These are phyloP conservation scores for Yarrowia galli DNA, from an alignment of 1,139 yeast genomes.

Conservation along the genomic window DNA sequence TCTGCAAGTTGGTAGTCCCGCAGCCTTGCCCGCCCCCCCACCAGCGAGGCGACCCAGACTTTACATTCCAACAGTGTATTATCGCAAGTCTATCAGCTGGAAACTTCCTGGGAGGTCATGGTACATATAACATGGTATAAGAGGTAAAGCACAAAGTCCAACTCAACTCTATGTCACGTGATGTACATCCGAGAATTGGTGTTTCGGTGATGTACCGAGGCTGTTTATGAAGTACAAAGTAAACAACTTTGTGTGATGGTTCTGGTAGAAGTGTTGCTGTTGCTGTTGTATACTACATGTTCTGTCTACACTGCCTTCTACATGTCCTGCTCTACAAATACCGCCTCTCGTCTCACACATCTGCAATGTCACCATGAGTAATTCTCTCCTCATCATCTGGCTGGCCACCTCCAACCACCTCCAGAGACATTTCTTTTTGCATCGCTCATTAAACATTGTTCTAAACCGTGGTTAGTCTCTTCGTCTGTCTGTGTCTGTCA, in stretches of 20 bases:
- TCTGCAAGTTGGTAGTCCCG: not conserved
- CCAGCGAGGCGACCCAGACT: not conserved
- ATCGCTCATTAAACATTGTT: constrained; percentile 4
- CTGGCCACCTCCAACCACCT: too few species aligned
- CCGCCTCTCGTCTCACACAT: too few species aligned
- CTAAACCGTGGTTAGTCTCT: not conserved
- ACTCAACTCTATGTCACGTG: constrained; percentile 2
- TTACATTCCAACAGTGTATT: constrained; percentile 19
- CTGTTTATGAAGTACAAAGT: too few species aligned
- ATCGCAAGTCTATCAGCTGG: not conserved
- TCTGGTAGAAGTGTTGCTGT: too few species aligned
- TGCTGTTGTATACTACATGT: too few species aligned
- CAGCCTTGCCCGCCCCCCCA: constrained; percentile 1
- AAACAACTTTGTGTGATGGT: too few species aligned
- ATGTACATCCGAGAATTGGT: not conserved
- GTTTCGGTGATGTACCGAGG: too few species aligned
- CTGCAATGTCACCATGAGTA: not conserved
- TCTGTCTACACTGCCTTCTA: too few species aligned
- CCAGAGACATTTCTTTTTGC: constrained; percentile 4
- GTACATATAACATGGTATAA: too few species aligned
- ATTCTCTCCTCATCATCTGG: too few species aligned
- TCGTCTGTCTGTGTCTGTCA: too few species aligned
- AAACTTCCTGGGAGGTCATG: constrained; percentile 1
- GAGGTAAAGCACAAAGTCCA: not conserved
- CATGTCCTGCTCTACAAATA: too few species aligned